Percentiles rank a stretch among this genome's conserved stretches.
phyloP scores from a whole-genome alignment of 352 stramenopile species.

The Phytophthora ramorum region DNA sequence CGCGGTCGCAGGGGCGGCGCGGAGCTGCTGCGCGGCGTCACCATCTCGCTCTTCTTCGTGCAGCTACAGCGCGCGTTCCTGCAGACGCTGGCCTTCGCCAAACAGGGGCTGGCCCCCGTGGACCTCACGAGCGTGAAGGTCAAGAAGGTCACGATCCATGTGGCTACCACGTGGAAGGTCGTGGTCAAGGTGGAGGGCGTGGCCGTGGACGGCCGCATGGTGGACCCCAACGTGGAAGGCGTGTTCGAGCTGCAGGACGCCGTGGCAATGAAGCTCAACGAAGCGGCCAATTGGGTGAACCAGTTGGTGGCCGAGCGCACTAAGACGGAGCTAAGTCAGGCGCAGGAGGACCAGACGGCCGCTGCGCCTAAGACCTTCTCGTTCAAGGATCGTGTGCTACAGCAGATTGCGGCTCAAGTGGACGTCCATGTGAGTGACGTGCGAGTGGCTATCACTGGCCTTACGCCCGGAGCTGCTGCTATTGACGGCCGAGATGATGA shows the following conservation, averaged over 20 bases:
- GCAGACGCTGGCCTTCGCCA: slow-evolving; percentile 61
- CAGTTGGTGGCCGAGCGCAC: slow-evolving; percentile 45
- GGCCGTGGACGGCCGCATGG: slow-evolving; percentile 44
- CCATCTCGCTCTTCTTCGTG: slow-evolving; percentile 64
- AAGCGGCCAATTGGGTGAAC: slow-evolving; percentile 48
- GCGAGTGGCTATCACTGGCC: slow-evolving; percentile 44
- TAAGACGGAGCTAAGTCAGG: slow-evolving; percentile 40
- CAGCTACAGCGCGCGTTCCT: slow-evolving; percentile 59
- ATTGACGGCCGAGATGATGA: slow-evolving; percentile 40
- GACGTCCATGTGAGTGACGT: slow-evolving; percentile 60
- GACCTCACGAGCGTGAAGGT: slow-evolving; percentile 47
- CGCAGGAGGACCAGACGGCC: slow-evolving; percentile 29
- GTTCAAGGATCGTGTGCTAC: slow-evolving; percentile 71
- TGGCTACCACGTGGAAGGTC: slow-evolving; percentile 62
- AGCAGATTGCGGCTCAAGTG: slow-evolving; percentile 66
- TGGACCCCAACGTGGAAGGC: slow-evolving; percentile 51
- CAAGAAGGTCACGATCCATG: slow-evolving; percentile 53
- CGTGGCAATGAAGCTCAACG: slow-evolving; percentile 60
- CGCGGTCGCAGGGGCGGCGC: slow-evolving; percentile 20
- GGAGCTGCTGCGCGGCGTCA: slow-evolving; percentile 49
- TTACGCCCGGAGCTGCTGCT: slow-evolving; percentile 28
- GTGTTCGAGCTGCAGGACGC: slow-evolving; percentile 59
- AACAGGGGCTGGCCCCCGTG: slow-evolving; percentile 60
- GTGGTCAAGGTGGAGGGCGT: slow-evolving; percentile 62
- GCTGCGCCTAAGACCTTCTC: slow-evolving; percentile 42